Evolutionary conservation across 352 stramenopile genomes (phyloP).

Genomic region (Phytophthora fragariae): DNA sequence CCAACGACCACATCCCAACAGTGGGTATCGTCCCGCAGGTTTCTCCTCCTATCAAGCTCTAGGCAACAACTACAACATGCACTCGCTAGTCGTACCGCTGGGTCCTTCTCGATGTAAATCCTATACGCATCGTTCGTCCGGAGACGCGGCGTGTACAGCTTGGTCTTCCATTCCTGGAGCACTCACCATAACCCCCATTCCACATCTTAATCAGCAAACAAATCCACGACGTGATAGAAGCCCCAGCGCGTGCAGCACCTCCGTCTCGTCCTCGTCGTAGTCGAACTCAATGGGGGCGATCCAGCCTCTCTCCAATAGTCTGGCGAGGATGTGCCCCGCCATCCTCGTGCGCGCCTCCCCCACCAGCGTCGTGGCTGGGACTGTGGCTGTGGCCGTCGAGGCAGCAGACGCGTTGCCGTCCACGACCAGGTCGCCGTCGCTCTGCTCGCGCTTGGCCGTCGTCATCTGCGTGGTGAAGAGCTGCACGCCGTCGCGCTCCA

Average conservation of each 20-base stretch:
- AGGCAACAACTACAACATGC: slow-evolving; percentile 2
- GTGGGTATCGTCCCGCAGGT: slow-evolving; percentile 38
- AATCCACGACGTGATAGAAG: neutral
- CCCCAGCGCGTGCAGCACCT: slow-evolving; percentile 24
- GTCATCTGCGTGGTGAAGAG: slow-evolving; percentile 58
- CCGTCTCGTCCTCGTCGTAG: slow-evolving; percentile 51
- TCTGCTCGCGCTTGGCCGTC: slow-evolving; percentile 25
- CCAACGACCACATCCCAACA: slow-evolving; percentile 34
- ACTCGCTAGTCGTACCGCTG: slow-evolving; percentile 42
- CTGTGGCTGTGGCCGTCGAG: slow-evolving; percentile 25
- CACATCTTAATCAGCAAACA: too few species aligned
- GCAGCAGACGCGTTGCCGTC: slow-evolving; percentile 29
- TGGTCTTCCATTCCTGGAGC: slow-evolving; percentile 51
- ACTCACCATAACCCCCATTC: neutral
- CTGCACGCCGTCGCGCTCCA: slow-evolving; percentile 73
- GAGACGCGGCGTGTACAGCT: slow-evolving; percentile 68
- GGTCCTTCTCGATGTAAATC: slow-evolving; percentile 89
- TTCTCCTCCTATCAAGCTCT: slow-evolving; percentile 17
- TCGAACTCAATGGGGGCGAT: slow-evolving; percentile 64
- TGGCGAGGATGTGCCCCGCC: slow-evolving; percentile 56
- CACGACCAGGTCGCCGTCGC: slow-evolving; percentile 35
- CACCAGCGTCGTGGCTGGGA: slow-evolving; percentile 31
- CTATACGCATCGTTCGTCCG: slow-evolving; percentile 76
- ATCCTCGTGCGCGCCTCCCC: slow-evolving; percentile 45
- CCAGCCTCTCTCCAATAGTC: slow-evolving; percentile 69